A percentile compares a stretch with the other conserved stretches of the same genome.
phyloP scores from a whole-genome alignment of 2,329 filamentous ascomycete species.

The Talaromyces sp. region DNA sequence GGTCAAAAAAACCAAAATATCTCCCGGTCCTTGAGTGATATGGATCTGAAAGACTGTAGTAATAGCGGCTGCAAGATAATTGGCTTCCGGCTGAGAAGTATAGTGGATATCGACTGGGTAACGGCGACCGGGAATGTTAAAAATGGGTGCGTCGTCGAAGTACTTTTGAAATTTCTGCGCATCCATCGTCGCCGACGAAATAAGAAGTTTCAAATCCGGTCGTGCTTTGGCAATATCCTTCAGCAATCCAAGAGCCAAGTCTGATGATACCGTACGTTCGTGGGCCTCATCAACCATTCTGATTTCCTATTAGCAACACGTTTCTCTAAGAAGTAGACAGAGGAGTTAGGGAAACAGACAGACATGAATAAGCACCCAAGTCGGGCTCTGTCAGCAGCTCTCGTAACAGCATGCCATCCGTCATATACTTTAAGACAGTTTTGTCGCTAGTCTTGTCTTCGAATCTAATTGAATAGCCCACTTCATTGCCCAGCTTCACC shows the following conservation, averaged over 20 bases:
- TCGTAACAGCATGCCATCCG: slow-evolving; percentile 88
- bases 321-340: not conserved
- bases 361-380: slow-evolving; percentile 65
- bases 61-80: slow-evolving; percentile 86
- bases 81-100: slow-evolving; percentile 84
- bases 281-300: slow-evolving; percentile 95
- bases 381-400: slow-evolving; percentile 89
- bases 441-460: slow-evolving; percentile 90
- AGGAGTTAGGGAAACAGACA: not conserved
- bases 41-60: slow-evolving; percentile 96
- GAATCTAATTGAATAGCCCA: slow-evolving; percentile 92
- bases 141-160: slow-evolving; percentile 89
- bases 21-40: slow-evolving; percentile 76
- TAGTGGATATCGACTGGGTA: slow-evolving; percentile 93
- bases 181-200: slow-evolving; percentile 92
- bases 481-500: slow-evolving; percentile 83
- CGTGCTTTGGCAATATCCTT: slow-evolving; percentile 83
- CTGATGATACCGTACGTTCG: slow-evolving; percentile 86
- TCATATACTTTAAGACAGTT: slow-evolving; percentile 93
- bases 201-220: slow-evolving; percentile 82
- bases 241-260: slow-evolving; percentile 81
- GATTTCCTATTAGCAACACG: not conserved
- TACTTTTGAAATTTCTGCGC: slow-evolving; percentile 88
- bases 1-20: slow-evolving; percentile 91
- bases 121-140: slow-evolving; percentile 85